Base-by-base conservation (phyloP, 2,329 filamentous ascomycete genomes). In the Xylaria sp. region DNA sequence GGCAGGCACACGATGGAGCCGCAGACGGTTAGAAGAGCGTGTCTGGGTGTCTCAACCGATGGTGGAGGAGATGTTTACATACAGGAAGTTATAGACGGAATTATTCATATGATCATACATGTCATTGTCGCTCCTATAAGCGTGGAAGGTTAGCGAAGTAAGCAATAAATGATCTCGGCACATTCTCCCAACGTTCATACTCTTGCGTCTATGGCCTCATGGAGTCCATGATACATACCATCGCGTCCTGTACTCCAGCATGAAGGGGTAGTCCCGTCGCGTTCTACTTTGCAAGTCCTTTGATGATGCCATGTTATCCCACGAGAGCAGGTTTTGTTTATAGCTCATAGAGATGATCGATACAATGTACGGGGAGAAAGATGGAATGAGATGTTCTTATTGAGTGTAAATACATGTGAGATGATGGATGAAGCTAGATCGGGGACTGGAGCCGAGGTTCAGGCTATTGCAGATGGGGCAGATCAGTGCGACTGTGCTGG, bases 81-180 rank as follows among this genome's bases (percentile, higher is more conserved):
- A 90, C 86, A 97, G 86, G 71, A 92, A 91, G 76, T 92, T 92
- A 81, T 97, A 97, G 63, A 96, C 87, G 50, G 90, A 92, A 78
- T 97, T 97, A 83, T 97, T 97, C 85, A 97, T 89, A 79, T 98
- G 95, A 70, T 93, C 87, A 81, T 96, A 97, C 92, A 97, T 96
- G 83, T 97, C 94, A 78, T 97, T 97, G 81, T 97, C 94, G 79
- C 89, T 90, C 93, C 93, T 94, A 70, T 37, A 54, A 15, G 8
- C 4, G 54, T 28, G 15, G 8, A 2, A 32, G 32, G 18, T 37
- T 12, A 37, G 54, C 6, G 39, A 13, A 34, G n/a, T 15, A 48
- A 39, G 32, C 8, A 39, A 73, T 58, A 70, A 67, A 59, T 72
- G 34, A 37, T 10, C 34, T 37, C 34, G 34, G 34, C 34, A 23